Base-by-base conservation (phyloP, 2,329 filamentous ascomycete species). In the Reticulascus tulasneorum region DNA sequence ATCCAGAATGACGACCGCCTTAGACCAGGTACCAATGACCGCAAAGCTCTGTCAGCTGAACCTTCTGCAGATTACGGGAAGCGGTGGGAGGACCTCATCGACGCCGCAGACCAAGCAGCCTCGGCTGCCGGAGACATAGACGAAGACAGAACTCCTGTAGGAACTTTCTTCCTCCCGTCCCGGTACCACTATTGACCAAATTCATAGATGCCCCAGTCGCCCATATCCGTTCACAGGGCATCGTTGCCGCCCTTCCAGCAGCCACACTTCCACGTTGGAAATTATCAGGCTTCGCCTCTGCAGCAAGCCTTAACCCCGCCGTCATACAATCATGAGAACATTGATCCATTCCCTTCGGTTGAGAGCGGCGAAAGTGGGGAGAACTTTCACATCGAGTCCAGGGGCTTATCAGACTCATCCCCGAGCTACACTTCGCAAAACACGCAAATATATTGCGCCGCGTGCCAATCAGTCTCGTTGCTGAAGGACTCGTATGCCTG, bases 81-180 rank as follows among this genome's bases (percentile, higher is more conserved):
- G 66, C 77, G 91, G 52, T 97, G 91, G 93, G 88, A 95, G 62
- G 91, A 97, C 60, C 73, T 97, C 42, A 94, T 97, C 47, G 90
- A 96, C 62, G 91, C 91, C 34, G 91, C 86, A 23, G 63, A 66
- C 42, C 63, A 67, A 37, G 64, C 75, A 36, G 89, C 91, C 21
- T 95, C 88, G 44, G 89, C 90, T 19, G 94, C 88, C 4, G 90
- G 94, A 64, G 91, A 84, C 52, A 76, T 93, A 55, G 88, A 94
- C 58, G 89, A 90, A 55, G 90, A 95, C 61, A 78, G 91, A 57
- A 94, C 87, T 58, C 86, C 86, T 54, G 86, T 94, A 76, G 72
- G 82, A 50, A 18, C 11, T 11, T 5, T 12, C 17, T 10, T 9
- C 9, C 25, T 24, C 20, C 6, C 20, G 19, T 18, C 29, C 16